phyloP scores from a whole-genome alignment of 306 rosid species.

The Leucaena leucocephala region DNA sequence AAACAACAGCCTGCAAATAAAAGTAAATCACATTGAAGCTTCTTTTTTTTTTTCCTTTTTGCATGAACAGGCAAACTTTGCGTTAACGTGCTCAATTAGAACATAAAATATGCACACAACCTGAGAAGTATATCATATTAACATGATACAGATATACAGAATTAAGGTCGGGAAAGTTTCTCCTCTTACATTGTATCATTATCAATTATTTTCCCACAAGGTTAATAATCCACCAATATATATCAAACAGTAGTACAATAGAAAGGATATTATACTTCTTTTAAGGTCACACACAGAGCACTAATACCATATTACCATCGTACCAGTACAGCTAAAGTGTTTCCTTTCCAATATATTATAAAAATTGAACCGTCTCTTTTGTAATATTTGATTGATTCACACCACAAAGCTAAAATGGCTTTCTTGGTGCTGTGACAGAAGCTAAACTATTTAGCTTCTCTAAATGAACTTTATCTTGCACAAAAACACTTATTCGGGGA shows the following conservation, averaged over 20 bases:
- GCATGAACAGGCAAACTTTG: conserved; percentile 1
- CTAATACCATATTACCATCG: background rate
- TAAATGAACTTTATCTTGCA: background rate
- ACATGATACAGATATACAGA: background rate
- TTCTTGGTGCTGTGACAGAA: background rate
- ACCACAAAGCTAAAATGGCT: background rate
- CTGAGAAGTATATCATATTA: background rate
- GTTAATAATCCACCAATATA: background rate
- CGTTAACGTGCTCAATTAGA: background rate
- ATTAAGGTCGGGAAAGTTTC: background rate
- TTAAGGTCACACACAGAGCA: background rate
- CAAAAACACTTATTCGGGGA: background rate
- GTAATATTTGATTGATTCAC: background rate
- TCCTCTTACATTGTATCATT: background rate
- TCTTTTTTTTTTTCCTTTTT: background rate
- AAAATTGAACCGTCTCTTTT: background rate
- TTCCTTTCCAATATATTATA: background rate
- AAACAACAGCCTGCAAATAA: conserved; percentile 76
- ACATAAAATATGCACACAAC: background rate
- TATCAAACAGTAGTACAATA: background rate
- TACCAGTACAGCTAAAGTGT: background rate
- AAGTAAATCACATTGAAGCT: conserved; percentile 22
- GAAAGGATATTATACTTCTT: background rate
- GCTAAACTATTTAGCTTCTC: background rate
- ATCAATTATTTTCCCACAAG: background rate